Percentiles rank a stretch among this genome's conserved stretches.
phyloP scores from a whole-genome alignment of 257 asterid genomes.

The Thymus quinquecostatus region DNA sequence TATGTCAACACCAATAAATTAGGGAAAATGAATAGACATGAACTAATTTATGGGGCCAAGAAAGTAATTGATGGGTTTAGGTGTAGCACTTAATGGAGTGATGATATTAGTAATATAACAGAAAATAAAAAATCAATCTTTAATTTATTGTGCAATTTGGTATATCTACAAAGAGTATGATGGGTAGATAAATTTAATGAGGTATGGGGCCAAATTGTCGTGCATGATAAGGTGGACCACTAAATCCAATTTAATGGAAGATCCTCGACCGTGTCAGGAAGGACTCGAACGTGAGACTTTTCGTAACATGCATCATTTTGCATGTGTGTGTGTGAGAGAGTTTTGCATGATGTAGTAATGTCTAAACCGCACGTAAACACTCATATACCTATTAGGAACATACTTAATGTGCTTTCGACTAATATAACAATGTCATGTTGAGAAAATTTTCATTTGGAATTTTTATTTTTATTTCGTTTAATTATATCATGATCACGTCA shows the following conservation, averaged over 20 bases:
- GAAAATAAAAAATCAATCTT: constrained; percentile 12
- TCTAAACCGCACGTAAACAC: too few species aligned
- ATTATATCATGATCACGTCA: too few species aligned
- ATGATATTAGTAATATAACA: background rate
- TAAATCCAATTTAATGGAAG: constrained; percentile 27
- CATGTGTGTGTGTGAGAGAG: background rate
- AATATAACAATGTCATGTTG: too few species aligned
- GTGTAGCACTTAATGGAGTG: constrained; percentile 5
- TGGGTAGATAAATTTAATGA: constrained; percentile 10
- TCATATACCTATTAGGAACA: too few species aligned
- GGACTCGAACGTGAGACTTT: too few species aligned
- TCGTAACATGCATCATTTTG: background rate
- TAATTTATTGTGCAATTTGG: constrained; percentile 6
- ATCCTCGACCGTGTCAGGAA: too few species aligned
- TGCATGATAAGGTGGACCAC: constrained; percentile 23
- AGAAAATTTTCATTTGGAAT: too few species aligned
- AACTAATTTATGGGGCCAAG: constrained; percentile 9
- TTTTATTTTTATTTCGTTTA: too few species aligned
- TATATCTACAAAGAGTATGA: constrained; percentile 8
- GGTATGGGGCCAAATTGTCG: constrained; percentile 20
- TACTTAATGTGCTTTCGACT: too few species aligned
- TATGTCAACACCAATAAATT: background rate
- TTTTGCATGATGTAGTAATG: background rate
- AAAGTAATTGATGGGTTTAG: background rate
- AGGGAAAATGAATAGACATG: background rate